Conservation (phyloP, 2,329 filamentous ascomycete species). For the Neonectria magnoliae region DNA sequence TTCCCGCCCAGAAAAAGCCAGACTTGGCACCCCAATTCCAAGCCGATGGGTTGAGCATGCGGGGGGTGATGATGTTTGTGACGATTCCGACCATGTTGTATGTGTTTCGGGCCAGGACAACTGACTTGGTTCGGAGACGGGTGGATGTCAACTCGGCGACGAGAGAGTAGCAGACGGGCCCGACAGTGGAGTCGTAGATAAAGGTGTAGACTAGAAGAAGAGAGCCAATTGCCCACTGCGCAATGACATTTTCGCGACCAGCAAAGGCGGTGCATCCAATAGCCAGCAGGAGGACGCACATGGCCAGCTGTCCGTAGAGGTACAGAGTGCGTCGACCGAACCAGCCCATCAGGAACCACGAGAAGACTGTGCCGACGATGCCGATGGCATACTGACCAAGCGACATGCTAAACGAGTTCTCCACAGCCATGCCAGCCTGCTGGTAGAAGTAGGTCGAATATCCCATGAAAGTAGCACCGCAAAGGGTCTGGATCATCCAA, state of each 20-base stretch:
- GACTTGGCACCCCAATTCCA: constrained; percentile 60
- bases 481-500: constrained; percentile 54
- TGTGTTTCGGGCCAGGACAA: constrained; percentile 56
- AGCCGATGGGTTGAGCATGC: constrained; percentile 58
- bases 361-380: constrained; percentile 55
- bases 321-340: constrained; percentile 59
- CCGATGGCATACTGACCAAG: constrained; percentile 57
- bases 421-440: constrained; percentile 52
- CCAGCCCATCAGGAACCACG: constrained; percentile 56
- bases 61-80: constrained; percentile 57
- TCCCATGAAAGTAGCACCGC: constrained; percentile 59
- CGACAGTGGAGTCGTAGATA: constrained; percentile 52
- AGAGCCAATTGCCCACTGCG: constrained; percentile 59
- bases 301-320: constrained; percentile 59
- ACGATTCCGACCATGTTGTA: constrained; percentile 62
- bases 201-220: constrained; percentile 57
- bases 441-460: constrained; percentile 66
- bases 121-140: constrained; percentile 57
- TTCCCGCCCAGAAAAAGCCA: constrained; percentile 57
- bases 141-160: constrained; percentile 66
- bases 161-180: constrained; percentile 81
- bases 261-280: constrained; percentile 66
- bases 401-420: constrained; percentile 52
- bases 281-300: constrained; percentile 52
- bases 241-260: constrained; percentile 55